Base-by-base conservation (phyloP, 495 filamentous ascomycete species). In the Acidomyces sp. region DNA sequence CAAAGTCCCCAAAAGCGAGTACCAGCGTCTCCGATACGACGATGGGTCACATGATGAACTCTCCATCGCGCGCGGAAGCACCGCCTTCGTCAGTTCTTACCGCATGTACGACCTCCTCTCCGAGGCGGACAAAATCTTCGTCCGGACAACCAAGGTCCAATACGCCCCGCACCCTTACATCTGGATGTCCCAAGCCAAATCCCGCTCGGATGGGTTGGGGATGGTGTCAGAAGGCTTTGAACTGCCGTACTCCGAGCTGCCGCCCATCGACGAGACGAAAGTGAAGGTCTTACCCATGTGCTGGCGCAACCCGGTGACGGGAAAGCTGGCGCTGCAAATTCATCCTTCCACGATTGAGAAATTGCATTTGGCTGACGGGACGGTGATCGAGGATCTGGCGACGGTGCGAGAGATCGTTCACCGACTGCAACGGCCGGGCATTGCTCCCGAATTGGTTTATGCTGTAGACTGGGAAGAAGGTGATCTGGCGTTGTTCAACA, bases 101-200 rank as follows among this genome's bases (percentile, higher is more conserved):
- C 78, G 84, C 49, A 64, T 84, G 4, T 86, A 82, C 57, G 82
- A 86, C 57, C 73, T 78, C 3, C 62, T 86, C 47, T 78, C 75
- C 0, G 55, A 68, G 74, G 69, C 69, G 24, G 77, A 83, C 40
- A 72, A 80, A 55, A 66, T 70, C 35, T 79, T 85, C 47, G 78
- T 66, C 12, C 67, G 68, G 11, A 66, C 63, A 10, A 74, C 75
- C 34, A 66, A 64, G n/a, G 64, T 83, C 17, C 76, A 82, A 62
- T 83, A 85, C 45, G 78, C 80, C 0, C 70, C 79, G 22, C 80
- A 85, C 42, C 80, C 80, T 32, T 82, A 84, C 59, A 71, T 85
- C 48, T 85, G 79, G 79, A 83, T 83, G 74, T 71, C 65, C 39
- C 56, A 62, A 18, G 74, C 78, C 9, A 71, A 67, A 40, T 75